A percentile compares a stretch with the other conserved stretches of the same genome.
Evolutionary conservation across 371 early-diverging fungal genomes (phyloP).

Genomic region (Mucor indicus): DNA sequence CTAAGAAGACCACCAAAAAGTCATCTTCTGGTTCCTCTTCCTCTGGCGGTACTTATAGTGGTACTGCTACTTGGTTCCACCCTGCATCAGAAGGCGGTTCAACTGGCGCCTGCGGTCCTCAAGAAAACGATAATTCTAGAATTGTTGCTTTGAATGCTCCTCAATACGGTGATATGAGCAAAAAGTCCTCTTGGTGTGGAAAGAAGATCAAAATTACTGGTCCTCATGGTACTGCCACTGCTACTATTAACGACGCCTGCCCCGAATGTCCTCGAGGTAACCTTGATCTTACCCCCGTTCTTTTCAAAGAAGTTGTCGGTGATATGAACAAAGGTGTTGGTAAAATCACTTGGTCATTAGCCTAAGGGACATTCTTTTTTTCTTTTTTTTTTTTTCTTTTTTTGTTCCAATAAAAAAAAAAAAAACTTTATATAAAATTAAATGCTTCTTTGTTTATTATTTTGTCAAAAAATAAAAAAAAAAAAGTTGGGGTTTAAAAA

Average conservation of each 20-base stretch:
- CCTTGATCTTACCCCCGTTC: constrained; percentile 56
- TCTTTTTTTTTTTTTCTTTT: neutral
- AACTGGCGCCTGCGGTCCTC: constrained; percentile 27
- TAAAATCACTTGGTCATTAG: constrained; percentile 16
- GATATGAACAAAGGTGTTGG: constrained; percentile 21
- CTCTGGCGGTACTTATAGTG: constrained; percentile 5
- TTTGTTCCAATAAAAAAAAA: too few relatives aligned
- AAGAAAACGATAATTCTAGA: constrained; percentile 10
- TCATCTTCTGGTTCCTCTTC: neutral
- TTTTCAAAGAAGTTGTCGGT: constrained; percentile 42
- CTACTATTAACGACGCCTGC: constrained; percentile 24
- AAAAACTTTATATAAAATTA: too few relatives aligned
- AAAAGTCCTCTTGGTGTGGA: constrained; percentile 12
- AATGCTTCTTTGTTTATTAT: too few relatives aligned
- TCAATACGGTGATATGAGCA: constrained; percentile 29
- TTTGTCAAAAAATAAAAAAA: too few relatives aligned
- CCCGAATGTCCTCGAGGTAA: constrained; percentile 20
- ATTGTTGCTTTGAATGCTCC: constrained; percentile 27
- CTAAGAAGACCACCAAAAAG: constrained; percentile 1
- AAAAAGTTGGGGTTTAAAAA: too few relatives aligned
- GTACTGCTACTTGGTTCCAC: constrained; percentile 26
- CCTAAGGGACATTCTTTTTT: constrained; percentile 1
- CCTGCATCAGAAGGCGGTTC: constrained; percentile 27
- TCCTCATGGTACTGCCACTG: constrained; percentile 8
- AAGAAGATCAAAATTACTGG: constrained; percentile 10